These are phyloP conservation scores for Vitellaria paradoxa DNA, from an alignment of 179 eudicot species.

Conservation along the genomic window DNA sequence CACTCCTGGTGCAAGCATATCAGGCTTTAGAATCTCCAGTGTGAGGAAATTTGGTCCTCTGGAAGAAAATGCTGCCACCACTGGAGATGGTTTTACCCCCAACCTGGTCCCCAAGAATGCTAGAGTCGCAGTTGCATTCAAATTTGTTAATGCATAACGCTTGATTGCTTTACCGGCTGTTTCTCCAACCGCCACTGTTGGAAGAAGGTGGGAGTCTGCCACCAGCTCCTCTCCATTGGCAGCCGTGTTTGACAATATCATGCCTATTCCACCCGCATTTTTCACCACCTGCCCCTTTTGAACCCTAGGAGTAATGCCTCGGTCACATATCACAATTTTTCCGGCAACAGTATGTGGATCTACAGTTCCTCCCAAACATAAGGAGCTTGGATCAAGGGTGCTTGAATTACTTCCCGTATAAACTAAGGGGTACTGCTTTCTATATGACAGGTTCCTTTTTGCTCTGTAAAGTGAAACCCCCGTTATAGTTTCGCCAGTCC, in stretches of 20 bases:
- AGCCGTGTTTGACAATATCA: constrained; percentile 74
- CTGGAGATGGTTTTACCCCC: constrained; percentile 65
- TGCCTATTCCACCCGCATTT: constrained; percentile 84
- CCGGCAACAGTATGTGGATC: constrained; percentile 54
- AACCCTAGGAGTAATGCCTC: constrained; percentile 83
- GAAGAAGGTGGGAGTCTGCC: constrained; percentile 82
- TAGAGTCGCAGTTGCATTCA: constrained; percentile 51
- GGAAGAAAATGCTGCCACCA: constrained; percentile 85
- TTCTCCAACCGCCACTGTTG: constrained; percentile 74
- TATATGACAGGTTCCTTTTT: constrained; percentile 28
- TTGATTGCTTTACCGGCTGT: constrained; percentile 55
- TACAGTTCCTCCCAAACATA: constrained; percentile 78
- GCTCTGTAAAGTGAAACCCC: constrained; percentile 82
- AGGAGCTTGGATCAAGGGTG: constrained; percentile 52
- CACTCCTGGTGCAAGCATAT: constrained; percentile 78
- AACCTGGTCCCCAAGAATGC: constrained; percentile 61
- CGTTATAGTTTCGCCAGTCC: constrained; percentile 36
- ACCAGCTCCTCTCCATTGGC: constrained; percentile 87
- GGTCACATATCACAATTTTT: constrained; percentile 81
- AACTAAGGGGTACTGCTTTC: constrained; percentile 52
- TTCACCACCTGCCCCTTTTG: constrained; percentile 90
- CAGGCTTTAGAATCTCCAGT: constrained; percentile 70
- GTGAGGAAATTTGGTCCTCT: constrained; percentile 75
- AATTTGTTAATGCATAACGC: constrained; percentile 40
- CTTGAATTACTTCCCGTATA: constrained; percentile 56